Conservation (phyloP, 495 filamentous ascomycete species). For the Aspergillus sclerotiicarbonarius region DNA sequence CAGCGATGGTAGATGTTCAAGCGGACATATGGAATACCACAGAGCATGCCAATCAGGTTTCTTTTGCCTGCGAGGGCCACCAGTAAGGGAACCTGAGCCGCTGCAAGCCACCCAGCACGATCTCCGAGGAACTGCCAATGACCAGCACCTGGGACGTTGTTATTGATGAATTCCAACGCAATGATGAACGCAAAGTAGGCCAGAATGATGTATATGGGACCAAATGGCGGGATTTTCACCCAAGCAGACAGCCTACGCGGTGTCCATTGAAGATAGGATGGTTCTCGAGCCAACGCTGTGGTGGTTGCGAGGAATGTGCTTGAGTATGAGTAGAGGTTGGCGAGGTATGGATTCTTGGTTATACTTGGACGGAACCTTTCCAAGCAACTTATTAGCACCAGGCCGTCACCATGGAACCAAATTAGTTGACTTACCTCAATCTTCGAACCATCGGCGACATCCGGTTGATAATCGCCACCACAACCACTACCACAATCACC, state of each 20-base stretch:
- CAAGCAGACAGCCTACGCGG: neutral
- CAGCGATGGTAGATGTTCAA: slow-evolving; percentile 2
- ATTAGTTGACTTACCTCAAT: neutral
- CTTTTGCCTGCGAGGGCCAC: neutral
- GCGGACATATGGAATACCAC: neutral
- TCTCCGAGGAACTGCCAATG: neutral
- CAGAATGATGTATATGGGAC: neutral
- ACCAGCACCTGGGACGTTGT: neutral
- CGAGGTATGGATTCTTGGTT: neutral
- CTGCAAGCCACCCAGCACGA: neutral
- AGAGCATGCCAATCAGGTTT: neutral
- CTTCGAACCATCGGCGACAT: neutral
- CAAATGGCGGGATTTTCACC: neutral
- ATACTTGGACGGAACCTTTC: neutral
- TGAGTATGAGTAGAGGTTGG: neutral
- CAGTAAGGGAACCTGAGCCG: neutral
- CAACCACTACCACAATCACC: neutral
- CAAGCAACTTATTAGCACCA: neutral
- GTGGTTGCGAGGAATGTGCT: neutral
- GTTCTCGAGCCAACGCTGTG: neutral
- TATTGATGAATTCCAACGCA: neutral
- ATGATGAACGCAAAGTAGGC: neutral
- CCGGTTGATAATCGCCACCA: neutral
- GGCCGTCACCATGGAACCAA: neutral
- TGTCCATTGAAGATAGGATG: neutral